Evolutionary conservation across 2,329 filamentous ascomycete genomes (phyloP), one percentile per base, ranked within the genome.

Genomic region (Talaromyces piceae): DNA sequence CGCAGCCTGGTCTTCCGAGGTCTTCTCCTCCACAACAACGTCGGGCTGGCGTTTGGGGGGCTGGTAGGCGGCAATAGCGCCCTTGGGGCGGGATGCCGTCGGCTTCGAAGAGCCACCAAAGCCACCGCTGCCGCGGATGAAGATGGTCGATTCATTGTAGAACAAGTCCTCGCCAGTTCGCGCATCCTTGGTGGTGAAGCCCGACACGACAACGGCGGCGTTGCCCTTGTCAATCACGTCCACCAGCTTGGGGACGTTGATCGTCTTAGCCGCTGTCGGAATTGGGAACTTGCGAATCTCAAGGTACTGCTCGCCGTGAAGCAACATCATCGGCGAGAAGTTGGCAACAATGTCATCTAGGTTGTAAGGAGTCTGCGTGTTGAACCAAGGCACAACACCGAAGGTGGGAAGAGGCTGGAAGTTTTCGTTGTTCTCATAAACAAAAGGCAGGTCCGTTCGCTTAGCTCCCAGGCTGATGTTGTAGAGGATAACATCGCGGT

Each of bases 281-380:
- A 97, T 87, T 37, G 93, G 93, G 75, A 84, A 94, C 71, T 91
- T 89, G 67, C 85, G 83, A 64, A 98, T 81, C 73, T 98, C 93
- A 57, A 98, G 88, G 74, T 91, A 98, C 72, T 98, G 93, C 78
- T 98, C 93, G 66, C 93, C 93, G 75, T 98, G 93, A 22, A 98
- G 86, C 47, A 98, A 83, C 90, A 96, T 96, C 89, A 95, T 96
- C 56, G 91, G 91, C 31, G 83, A 89, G 78, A 96, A 98, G 78
- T 97, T 95, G 68, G 91, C 90, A 25, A 97, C 86, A 55, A 98
- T 80, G 52, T 91, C 82, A 64, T 83, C 81, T 62, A 93, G 79
- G 69, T 78, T 83, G 76, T 87, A 97, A 25, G 91, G 88, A 55
- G 83, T 76, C 59, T 87, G 79, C 54, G 89, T 85, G 73, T 86